A percentile compares a stretch with the other conserved stretches of the same genome.
Evolutionary conservation across 768 basidiomycete genomes (phyloP).

Genomic region (Mycena indigotica): DNA sequence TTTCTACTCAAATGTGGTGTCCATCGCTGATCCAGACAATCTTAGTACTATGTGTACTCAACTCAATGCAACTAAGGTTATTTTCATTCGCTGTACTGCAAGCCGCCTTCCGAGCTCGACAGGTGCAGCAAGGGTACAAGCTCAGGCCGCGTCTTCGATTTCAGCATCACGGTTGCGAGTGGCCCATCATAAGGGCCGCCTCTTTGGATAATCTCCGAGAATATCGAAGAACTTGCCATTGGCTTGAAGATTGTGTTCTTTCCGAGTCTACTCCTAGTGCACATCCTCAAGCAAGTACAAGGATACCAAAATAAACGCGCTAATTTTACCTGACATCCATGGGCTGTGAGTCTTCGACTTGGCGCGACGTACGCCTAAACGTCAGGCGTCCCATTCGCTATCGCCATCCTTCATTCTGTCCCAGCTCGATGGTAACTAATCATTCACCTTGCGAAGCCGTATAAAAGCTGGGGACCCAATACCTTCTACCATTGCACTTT

Average conservation of each 20-base stretch:
- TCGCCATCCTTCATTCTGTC: background rate
- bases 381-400: background rate
- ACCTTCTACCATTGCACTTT: slow-evolving; percentile 29
- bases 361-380: slow-evolving; percentile 3
- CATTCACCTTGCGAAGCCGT: background rate
- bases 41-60: too few relatives aligned
- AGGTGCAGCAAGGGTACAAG: background rate
- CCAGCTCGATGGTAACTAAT: slow-evolving; percentile 21
- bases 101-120: background rate
- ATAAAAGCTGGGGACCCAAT: slow-evolving; percentile 13
- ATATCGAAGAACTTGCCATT: too few relatives aligned
- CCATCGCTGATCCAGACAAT: too few relatives aligned
- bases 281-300: too few relatives aligned
- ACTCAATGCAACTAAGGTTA: too few relatives aligned
- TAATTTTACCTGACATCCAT: background rate
- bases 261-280: too few relatives aligned
- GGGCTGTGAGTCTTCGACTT: slow-evolving; percentile 5
- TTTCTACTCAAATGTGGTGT: too few relatives aligned
- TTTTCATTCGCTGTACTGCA: background rate
- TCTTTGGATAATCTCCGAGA: too few relatives aligned
- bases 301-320: too few relatives aligned
- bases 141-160: background rate
- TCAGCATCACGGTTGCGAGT: background rate
- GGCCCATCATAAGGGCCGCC: too few relatives aligned
- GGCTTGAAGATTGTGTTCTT: too few relatives aligned